Evolutionary conservation across 352 stramenopile species (phyloP).

Genomic region (Globisporangium orthogonon): DNA sequence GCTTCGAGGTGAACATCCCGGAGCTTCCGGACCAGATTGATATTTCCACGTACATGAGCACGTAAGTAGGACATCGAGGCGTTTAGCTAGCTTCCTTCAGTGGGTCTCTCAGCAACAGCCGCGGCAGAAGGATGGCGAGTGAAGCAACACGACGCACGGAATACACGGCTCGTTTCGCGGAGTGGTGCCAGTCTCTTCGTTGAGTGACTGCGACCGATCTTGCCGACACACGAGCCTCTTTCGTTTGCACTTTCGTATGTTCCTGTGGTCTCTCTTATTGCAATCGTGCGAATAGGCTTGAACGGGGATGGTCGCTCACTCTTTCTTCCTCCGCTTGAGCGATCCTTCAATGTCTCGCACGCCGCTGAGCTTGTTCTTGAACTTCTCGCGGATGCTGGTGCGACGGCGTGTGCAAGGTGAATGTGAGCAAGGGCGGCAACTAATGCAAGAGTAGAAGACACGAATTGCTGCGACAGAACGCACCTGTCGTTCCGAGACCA

Average conservation of each 20-base stretch:
- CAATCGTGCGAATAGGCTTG: too few species aligned
- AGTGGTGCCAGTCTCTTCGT: neutral
- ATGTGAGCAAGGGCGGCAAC: neutral
- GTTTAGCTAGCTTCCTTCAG: neutral
- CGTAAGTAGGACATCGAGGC: conserved; percentile 29
- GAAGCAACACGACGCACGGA: neutral
- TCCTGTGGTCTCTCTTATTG: too few species aligned
- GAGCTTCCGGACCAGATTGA: conserved; percentile 99
- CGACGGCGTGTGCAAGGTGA: neutral
- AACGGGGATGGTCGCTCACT: conserved; percentile 18
- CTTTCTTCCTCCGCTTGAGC: conserved; percentile 59
- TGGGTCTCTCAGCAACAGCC: neutral
- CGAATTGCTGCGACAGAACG: conserved; percentile 3
- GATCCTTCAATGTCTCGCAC: conserved; percentile 61
- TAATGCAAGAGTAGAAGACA: neutral
- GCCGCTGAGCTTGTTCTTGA: conserved; percentile 62
- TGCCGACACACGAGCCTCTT: neutral
- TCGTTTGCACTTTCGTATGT: neutral
- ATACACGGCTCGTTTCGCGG: neutral
- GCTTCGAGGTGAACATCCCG: conserved; percentile 99
- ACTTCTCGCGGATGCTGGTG: conserved; percentile 71
- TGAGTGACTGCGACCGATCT: neutral
- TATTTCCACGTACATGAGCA: conserved; percentile 97
- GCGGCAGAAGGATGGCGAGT: neutral
- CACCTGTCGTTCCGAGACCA: conserved; percentile 68